Percentiles rank a stretch among this genome's conserved stretches.
These are phyloP conservation scores for Tolypocladium ophioglossoides DNA, from an alignment of 2,329 filamentous ascomycete genomes.

Conservation along the genomic window DNA sequence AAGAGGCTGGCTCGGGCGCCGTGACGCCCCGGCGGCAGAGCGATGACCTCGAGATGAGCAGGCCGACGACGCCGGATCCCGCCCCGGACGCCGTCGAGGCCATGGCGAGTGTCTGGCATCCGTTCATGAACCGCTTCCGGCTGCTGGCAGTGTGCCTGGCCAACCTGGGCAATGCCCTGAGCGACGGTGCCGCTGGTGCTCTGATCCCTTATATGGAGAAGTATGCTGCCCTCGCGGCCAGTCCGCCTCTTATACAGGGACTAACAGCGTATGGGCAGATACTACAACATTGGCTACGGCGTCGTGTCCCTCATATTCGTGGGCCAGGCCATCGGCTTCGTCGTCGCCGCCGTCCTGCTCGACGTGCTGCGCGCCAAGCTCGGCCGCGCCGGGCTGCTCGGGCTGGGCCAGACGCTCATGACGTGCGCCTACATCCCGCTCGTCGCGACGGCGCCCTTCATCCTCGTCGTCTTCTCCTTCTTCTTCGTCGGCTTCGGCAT, in stretches of 20 bases:
- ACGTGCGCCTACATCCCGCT: constrained; percentile 54
- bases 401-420: constrained; percentile 46
- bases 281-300: constrained; percentile 68
- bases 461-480: constrained; percentile 55
- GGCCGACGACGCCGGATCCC: constrained; percentile 33
- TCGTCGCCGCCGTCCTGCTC: constrained; percentile 59
- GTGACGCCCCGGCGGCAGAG: constrained; percentile 4
- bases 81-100: constrained; percentile 29
- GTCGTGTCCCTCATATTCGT: constrained; percentile 76
- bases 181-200: constrained; percentile 66
- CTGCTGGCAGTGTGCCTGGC: constrained; percentile 54
- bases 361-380: constrained; percentile 51
- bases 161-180: constrained; percentile 60
- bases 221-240: constrained; percentile 16
- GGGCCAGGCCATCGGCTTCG: constrained; percentile 66
- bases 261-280: constrained; percentile 17
- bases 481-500: constrained; percentile 54
- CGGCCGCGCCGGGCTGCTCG: constrained; percentile 55
- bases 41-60: constrained; percentile 41
- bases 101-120: constrained; percentile 47
- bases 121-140: constrained; percentile 60
- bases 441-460: constrained; percentile 58
- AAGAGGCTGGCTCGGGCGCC: constrained; percentile 4
- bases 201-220: constrained; percentile 72
- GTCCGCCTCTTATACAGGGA: not conserved